A percentile compares a stretch with the other conserved stretches of the same genome.
Conservation (phyloP, 2,329 filamentous ascomycete genomes). For the Rutstroemia sp. region DNA sequence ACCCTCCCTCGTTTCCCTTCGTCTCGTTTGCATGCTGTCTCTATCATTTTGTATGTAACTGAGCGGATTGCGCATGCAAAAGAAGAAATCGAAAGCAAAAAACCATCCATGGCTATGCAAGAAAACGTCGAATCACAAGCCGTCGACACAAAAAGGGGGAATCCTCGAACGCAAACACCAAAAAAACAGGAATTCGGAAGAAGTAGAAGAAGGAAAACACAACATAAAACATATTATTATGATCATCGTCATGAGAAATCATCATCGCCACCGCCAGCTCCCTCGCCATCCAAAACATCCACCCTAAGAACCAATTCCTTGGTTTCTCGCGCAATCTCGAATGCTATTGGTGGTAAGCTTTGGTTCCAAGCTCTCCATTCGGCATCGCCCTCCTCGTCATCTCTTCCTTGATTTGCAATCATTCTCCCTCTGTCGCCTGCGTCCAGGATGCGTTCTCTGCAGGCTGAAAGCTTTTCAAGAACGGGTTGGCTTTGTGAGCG, state of each 20-base stretch:
- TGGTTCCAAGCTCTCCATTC: constrained; percentile 58
- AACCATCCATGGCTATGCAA: constrained; percentile 7
- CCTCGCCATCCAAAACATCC: constrained; percentile 30
- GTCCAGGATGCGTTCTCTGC: constrained; percentile 57
- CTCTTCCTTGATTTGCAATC: constrained; percentile 45
- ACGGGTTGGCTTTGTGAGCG: constrained; percentile 43
- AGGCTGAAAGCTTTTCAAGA: constrained; percentile 50
- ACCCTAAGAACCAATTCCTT: constrained; percentile 59
- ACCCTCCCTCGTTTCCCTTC: too few species aligned
- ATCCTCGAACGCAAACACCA: neutral
- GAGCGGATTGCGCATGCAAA: neutral
- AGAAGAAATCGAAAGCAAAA: neutral
- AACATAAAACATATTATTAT: neutral
- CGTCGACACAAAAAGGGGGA: neutral
- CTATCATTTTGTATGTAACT: neutral
- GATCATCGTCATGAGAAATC: constrained; percentile 17
- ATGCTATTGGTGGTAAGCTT: constrained; percentile 74
- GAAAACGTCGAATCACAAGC: neutral
- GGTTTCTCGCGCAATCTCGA: constrained; percentile 74
- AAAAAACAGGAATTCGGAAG: too few species aligned
- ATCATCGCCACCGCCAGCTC: constrained; percentile 18
- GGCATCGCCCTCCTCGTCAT: constrained; percentile 45
- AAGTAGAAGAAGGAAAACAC: neutral
- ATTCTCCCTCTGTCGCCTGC: constrained; percentile 54
- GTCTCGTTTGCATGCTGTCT: neutral